Conservation (phyloP, 345 rosid genomes). For the Corchorus capsularis region DNA sequence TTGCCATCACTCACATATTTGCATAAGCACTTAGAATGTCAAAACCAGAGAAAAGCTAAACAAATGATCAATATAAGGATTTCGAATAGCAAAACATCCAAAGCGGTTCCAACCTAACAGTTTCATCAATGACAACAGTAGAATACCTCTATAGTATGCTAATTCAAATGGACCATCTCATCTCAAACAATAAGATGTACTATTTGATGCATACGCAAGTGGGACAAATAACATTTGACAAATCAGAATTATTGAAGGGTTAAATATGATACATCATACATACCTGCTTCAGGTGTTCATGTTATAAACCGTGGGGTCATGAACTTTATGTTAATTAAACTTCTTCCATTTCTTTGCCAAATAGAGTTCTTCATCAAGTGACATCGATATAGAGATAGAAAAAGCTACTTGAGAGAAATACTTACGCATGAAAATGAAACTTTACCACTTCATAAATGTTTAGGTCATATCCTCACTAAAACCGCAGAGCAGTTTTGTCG, state of each 20-base stretch:
- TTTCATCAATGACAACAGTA: constrained; percentile 9
- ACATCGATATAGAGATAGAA: neutral
- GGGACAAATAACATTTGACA: constrained; percentile 23
- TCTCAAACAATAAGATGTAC: neutral
- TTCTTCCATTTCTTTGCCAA: neutral
- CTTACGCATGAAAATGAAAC: constrained; percentile 17
- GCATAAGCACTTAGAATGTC: no score
- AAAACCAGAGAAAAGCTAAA: no score
- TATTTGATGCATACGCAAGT: constrained; percentile 1
- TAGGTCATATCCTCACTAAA: neutral
- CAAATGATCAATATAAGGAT: no score
- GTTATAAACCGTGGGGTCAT: constrained; percentile 19
- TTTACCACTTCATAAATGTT: neutral
- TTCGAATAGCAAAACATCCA: constrained; percentile 5
- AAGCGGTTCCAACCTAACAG: neutral
- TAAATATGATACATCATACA: neutral
- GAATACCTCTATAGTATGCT: neutral
- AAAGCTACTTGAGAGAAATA: neutral
- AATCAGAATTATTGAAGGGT: constrained; percentile 23
- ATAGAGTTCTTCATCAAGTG: neutral
- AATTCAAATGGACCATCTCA: constrained; percentile 13
- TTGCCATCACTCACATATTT: no score
- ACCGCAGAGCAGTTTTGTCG: neutral
- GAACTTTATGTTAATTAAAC: neutral
- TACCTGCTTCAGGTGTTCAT: constrained; percentile 21